These are phyloP conservation scores for Mycena venus DNA, from an alignment of 768 basidiomycete genomes.

Conservation along the genomic window DNA sequence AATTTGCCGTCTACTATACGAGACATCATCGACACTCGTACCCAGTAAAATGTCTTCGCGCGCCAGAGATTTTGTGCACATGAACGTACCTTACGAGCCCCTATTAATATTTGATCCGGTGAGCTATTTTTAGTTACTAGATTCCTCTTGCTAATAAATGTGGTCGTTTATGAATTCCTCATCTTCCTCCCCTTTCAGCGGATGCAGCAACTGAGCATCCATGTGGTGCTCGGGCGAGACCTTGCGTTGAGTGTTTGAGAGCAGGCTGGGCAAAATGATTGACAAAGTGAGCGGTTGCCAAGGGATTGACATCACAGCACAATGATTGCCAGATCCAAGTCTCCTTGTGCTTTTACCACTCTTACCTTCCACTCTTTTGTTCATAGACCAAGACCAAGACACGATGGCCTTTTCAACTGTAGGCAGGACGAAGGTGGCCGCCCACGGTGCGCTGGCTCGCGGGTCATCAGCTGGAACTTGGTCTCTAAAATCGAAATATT, in stretches of 20 bases:
- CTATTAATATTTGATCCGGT: too few species aligned
- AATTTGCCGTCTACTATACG: too few species aligned
- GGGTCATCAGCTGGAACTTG: neutral
- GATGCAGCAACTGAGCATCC: too few species aligned
- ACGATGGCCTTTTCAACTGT: constrained; percentile 35
- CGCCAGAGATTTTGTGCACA: too few species aligned
- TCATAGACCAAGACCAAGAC: neutral
- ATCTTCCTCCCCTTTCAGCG: too few species aligned
- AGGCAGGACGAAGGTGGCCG: constrained; percentile 35
- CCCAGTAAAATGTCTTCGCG: too few species aligned
- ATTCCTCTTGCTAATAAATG: too few species aligned
- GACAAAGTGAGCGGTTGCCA: neutral
- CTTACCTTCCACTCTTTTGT: constrained; percentile 32
- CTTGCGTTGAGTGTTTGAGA: neutral
- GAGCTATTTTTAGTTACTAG: too few species aligned
- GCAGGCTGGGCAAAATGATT: neutral
- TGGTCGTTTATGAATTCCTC: too few species aligned
- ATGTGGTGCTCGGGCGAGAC: too few species aligned
- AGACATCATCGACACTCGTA: too few species aligned
- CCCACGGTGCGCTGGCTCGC: constrained; percentile 20
- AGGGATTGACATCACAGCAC: neutral
- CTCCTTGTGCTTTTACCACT: constrained; percentile 6
- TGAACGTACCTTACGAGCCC: too few species aligned
- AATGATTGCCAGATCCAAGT: neutral
- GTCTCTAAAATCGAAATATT: neutral